A percentile compares a stretch with the other conserved stretches of the same genome.
Conservation (phyloP, 352 stramenopile genomes). For the Peronospora tabacina region DNA sequence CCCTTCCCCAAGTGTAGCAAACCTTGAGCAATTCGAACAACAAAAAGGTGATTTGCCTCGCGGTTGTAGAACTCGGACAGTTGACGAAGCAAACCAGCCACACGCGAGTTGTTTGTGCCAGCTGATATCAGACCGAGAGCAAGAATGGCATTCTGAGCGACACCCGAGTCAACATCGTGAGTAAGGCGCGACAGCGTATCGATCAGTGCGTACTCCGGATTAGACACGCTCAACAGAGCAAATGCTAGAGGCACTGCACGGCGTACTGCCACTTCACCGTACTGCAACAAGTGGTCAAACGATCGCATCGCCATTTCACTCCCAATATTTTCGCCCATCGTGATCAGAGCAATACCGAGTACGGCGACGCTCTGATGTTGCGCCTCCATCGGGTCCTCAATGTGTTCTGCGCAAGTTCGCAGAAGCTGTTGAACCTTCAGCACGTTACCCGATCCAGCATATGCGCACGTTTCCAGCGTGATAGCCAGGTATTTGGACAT, state of each 20-base stretch:
- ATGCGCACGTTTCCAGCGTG: conserved; percentile 97
- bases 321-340: conserved; percentile 95
- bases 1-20: conserved; percentile 99
- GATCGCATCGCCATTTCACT: conserved; percentile 98
- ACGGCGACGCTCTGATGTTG: conserved; percentile 92
- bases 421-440: conserved; percentile 98
- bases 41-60: conserved; percentile 96
- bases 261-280: conserved; percentile 96
- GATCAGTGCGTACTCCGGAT: conserved; percentile 94
- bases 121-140: conserved; percentile 94
- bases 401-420: conserved; percentile 96
- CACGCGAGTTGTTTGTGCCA: conserved; percentile 98
- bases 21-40: conserved; percentile 97
- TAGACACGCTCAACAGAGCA: conserved; percentile 93
- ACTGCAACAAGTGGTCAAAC: conserved; percentile 99
- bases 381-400: conserved; percentile 72
- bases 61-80: conserved; percentile 98
- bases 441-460: conserved; percentile 98
- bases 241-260: conserved; percentile 95
- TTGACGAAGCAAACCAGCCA: conserved; percentile 95
- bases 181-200: conserved; percentile 98
- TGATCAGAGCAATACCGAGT: conserved; percentile 96
- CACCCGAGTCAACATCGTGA: conserved; percentile 94
- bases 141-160: conserved; percentile 96
- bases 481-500: conserved; percentile 96